Evolutionary conservation across 345 rosid species (phyloP), one percentile per base, ranked within the genome.

Genomic region (Aquilaria sinensis): DNA sequence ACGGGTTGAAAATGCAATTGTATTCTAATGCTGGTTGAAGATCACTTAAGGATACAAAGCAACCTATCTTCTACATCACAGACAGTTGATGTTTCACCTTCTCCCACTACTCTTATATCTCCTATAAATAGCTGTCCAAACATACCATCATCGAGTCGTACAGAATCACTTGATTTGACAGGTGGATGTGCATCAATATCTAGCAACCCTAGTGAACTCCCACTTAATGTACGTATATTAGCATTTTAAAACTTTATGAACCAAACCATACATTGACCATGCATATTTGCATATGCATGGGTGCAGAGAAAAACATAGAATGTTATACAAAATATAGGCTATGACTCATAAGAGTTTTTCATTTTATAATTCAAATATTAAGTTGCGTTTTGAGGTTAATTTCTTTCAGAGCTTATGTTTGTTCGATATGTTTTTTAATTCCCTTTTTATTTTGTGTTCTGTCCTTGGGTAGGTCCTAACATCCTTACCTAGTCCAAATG

Each of bases 21-120:
- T 95, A 88, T 95, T 65, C 72, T 95, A 65, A 95, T 95, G 99
- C 96, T 95, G 68, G 99, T 95, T 45, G 99, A 95, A 79, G 97
- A 95, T 83, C 99, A 95, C 77, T 76, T 95, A 68, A 85, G 99
- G 67, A 70, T 91, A 57, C 99, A 91, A 75, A 89, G 99, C 84
- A 95, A 91, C 76, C 81, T 87, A 65, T 80, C 83, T 69, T 78
- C 76, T 71, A 80, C 88, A 51, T 75, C 83, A 57, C 70, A 66
- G 51, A 66, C 64, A 62, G 63, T 67, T 66, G 89, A 90, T 74
- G 79, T 74, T 71, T 78, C 90, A 58, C 81, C 82, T 3, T 88
- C 99, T 75, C 92, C 92, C 51, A 82, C 86, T 67, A 79, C 95
- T 71, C 78, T 86, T 64, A 85, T 75, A 60, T 76, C 86, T 64